Base-by-base conservation (phyloP, 495 filamentous ascomycete species). In the Letharia lupina region DNA sequence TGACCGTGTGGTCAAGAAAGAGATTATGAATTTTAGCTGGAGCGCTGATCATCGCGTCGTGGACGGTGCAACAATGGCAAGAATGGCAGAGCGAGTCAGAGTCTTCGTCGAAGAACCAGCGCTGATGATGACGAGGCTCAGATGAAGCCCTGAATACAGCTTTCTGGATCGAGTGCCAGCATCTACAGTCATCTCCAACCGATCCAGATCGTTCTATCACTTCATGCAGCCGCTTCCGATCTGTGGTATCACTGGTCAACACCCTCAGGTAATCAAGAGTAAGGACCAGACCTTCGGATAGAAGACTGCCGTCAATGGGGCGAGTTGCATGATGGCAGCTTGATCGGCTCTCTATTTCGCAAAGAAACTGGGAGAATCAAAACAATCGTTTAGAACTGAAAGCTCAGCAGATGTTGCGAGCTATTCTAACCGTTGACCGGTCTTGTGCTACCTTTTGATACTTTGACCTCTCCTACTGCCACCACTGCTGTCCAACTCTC, bases 41-140 rank as follows among this genome's bases (percentile, higher is more conserved):
- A 93, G 91, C 73, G 95, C 93, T 28, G 95, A 99, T 76, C 95
- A 99, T 77, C 80, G 95, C 8, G 87, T 98, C 61, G 85, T 98
- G 57, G 95, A 99, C 77, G 95, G 95, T 8, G 94, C 92, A 41
- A 95, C 89, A 39, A 89, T 96, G 85, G 95, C 95, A 12, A 79
- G 91, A 56, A 92, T 93, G 77, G 92, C 91, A 2, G 90, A 90
- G 67, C 81, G 84, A 67, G 88, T 98, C 45, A 84, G 83, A 67
- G 78, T 81, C 40, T 86, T 88, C 50, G 81, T 96, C 60, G 93
- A 98, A 77, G 85, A 89, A 68, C 89, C 92, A 4, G 92, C 89
- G 75, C 80, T 82, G 60, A 94, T 98, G 91, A 77, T 96, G 58
- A 81, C 78, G 65, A 78, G 75, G 42, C 65, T 80, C 66, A 78